Conservation (phyloP, 2,329 filamentous ascomycete genomes). For the Cercospora nicotianae region DNA sequence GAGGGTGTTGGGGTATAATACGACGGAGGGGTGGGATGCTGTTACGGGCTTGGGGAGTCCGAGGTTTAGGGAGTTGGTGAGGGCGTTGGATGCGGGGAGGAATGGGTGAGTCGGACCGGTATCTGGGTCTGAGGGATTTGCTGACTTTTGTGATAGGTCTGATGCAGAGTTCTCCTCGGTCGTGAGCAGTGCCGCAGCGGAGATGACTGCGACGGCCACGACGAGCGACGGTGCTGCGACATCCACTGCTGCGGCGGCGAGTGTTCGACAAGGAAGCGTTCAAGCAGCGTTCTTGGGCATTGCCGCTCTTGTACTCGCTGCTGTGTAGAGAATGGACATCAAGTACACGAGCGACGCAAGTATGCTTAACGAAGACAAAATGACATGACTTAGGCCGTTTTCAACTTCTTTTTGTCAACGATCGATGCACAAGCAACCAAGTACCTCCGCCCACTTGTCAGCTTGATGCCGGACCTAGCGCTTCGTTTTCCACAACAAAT, state of each 20-base stretch:
- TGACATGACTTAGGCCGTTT: background rate
- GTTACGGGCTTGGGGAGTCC: conserved; percentile 28
- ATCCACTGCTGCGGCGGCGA: background rate
- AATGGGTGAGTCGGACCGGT: background rate
- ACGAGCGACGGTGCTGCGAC: background rate
- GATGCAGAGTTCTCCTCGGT: background rate
- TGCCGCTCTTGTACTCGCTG: background rate
- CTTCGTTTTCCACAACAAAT: too few relatives aligned
- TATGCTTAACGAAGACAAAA: background rate
- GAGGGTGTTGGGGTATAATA: conserved; percentile 21
- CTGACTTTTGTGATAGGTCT: background rate
- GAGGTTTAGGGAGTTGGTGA: conserved; percentile 16
- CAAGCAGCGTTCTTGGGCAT: background rate
- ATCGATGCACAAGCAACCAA: too few relatives aligned
- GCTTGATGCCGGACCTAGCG: too few relatives aligned
- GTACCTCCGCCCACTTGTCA: too few relatives aligned
- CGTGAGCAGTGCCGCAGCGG: conserved; percentile 5
- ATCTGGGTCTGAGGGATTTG: too few relatives aligned
- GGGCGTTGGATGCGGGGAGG: conserved; percentile 15
- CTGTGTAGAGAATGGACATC: background rate
- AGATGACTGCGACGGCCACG: background rate
- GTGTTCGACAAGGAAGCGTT: background rate
- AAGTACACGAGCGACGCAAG: background rate
- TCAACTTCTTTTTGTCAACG: too few relatives aligned
- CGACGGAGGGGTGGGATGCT: conserved; percentile 25